Evolutionary conservation across 2,329 filamentous ascomycete species (phyloP).

Genomic region (Cladosporium halotolerans): DNA sequence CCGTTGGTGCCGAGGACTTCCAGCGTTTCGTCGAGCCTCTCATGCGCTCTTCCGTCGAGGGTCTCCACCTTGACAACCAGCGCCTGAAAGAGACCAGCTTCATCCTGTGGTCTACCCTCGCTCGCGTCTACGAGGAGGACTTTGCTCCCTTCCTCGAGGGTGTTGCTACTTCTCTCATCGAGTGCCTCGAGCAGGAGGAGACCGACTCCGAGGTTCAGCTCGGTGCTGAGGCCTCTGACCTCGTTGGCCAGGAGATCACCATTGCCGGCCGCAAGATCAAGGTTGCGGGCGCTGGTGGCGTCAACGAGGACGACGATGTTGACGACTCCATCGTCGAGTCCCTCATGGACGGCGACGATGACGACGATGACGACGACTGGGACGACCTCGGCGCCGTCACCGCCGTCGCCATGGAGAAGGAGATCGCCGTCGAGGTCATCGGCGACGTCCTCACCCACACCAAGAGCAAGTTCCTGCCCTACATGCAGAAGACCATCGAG

Average conservation of each 20-base stretch:
- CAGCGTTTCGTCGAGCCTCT: conserved; percentile 84
- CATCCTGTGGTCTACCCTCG: conserved; percentile 90
- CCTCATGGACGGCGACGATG: conserved; percentile 54
- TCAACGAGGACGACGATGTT: conserved; percentile 42
- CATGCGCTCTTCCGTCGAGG: conserved; percentile 90
- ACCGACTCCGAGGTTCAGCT: conserved; percentile 71
- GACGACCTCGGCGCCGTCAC: conserved; percentile 79
- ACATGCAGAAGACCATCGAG: conserved; percentile 83
- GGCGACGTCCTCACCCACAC: conserved; percentile 88
- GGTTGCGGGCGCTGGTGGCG: conserved; percentile 55
- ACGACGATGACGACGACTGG: conserved; percentile 77
- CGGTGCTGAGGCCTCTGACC: conserved; percentile 65
- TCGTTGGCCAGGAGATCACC: conserved; percentile 69
- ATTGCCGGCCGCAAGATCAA: conserved; percentile 81
- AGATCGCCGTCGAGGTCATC: conserved; percentile 91
- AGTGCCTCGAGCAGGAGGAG: conserved; percentile 84
- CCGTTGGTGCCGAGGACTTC: conserved; percentile 80
- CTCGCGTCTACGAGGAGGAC: conserved; percentile 84
- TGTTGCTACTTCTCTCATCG: conserved; percentile 72
- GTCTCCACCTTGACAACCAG: conserved; percentile 78
- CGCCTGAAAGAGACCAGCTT: conserved; percentile 93
- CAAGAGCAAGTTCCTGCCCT: conserved; percentile 71
- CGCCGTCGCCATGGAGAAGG: conserved; percentile 88
- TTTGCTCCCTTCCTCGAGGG: conserved; percentile 73
- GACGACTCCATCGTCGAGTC: conserved; percentile 48